phyloP scores from a whole-genome alignment of 164 flowering plant species.

The Umbilicus rupestris region DNA sequence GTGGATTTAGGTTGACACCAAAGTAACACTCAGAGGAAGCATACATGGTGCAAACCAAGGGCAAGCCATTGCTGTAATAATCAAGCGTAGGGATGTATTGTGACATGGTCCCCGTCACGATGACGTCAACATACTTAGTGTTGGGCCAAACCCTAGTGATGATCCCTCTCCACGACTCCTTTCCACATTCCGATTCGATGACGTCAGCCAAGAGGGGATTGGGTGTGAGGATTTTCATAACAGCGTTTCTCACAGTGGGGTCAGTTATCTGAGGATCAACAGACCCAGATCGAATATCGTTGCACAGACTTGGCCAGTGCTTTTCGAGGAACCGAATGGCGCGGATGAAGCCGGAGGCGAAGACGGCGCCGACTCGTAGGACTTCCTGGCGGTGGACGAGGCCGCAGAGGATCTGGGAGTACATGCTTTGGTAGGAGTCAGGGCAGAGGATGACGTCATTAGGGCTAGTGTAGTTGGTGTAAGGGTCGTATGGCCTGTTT shows the following conservation, averaged over 20 bases:
- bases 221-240: constrained; percentile 48
- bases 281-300: constrained; percentile 61
- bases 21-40: constrained; percentile 95
- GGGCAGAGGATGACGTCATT: constrained; percentile 79
- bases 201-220: constrained; percentile 69
- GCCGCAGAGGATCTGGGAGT: constrained; percentile 86
- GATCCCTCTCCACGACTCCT: constrained; percentile 76
- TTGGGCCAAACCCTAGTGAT: constrained; percentile 91
- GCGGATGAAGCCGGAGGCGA: constrained; percentile 89
- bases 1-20: constrained; percentile 78
- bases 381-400: constrained; percentile 65
- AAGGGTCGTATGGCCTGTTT: constrained; percentile 69
- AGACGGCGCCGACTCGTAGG: constrained; percentile 89
- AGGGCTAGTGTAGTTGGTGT: constrained; percentile 93
- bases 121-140: constrained; percentile 88
- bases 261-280: constrained; percentile 57
- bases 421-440: constrained; percentile 95
- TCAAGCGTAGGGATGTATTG: constrained; percentile 89
- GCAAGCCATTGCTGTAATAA: constrained; percentile 79
- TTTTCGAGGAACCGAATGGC: constrained; percentile 87
- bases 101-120: constrained; percentile 96
- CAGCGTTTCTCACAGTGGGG: constrained; percentile 53
- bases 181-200: constrained; percentile 56
- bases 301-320: constrained; percentile 49
- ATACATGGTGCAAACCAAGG: constrained; percentile 93